A percentile compares a stretch with the other conserved stretches of the same genome.
Conservation (phyloP, 805 yeast species). For the Schizosaccharomyces japonicus region DNA sequence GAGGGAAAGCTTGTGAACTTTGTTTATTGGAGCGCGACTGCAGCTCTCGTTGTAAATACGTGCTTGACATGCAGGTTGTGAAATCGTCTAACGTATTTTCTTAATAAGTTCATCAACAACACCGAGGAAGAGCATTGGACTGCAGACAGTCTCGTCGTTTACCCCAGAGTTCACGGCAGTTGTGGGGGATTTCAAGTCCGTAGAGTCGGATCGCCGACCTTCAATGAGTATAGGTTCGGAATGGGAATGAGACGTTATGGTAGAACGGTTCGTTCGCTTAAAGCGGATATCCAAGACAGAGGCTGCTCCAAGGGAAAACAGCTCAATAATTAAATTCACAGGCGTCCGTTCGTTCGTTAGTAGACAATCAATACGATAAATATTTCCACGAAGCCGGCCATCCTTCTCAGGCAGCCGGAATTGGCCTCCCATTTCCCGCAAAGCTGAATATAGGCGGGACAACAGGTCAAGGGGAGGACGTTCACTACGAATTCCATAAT, state of each 20-base stretch:
- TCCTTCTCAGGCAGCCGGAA: constrained; percentile 24
- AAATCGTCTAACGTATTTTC: no score
- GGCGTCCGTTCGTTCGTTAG: not conserved
- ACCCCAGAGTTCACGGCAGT: no score
- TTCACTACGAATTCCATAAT: constrained; percentile 86
- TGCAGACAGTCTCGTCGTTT: not conserved
- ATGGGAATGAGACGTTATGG: no score
- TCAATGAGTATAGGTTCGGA: no score
- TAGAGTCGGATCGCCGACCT: no score
- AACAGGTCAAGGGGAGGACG: constrained; percentile 92
- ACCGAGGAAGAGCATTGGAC: not conserved
- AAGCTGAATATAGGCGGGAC: constrained; percentile 92
- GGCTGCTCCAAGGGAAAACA: not conserved
- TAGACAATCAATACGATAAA: not conserved
- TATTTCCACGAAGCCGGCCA: not conserved
- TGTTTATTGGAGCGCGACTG: no score
- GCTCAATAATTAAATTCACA: not conserved
- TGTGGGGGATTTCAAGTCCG: no score
- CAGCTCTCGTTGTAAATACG: no score
- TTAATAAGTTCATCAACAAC: not conserved
- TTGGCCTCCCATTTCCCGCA: constrained; percentile 83
- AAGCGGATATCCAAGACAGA: not conserved
- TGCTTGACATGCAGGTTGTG: no score
- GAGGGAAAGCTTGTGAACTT: no score
- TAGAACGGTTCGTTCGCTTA: not conserved